Conservation (phyloP, 768 basidiomycete genomes). For the Amanita phalloides region DNA sequence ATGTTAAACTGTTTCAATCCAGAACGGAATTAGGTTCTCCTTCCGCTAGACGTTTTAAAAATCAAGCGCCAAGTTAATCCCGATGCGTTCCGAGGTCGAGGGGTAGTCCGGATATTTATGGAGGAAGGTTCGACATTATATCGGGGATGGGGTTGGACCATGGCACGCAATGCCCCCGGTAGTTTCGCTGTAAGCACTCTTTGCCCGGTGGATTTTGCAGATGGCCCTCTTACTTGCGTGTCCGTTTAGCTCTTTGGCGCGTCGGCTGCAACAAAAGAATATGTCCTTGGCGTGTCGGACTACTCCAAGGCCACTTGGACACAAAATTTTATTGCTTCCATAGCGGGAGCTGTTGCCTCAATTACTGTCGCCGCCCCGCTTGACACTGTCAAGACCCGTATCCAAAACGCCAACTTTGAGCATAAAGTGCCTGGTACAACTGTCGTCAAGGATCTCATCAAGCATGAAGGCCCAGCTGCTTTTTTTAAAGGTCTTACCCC, state of each 20-base stretch:
- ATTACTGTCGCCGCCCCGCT: conserved; percentile 95
- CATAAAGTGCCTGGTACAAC: conserved; percentile 68
- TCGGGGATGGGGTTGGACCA: conserved; percentile 98
- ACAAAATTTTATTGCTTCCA: conserved; percentile 94
- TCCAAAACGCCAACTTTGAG: conserved; percentile 98
- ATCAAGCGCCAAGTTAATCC: conserved; percentile 99
- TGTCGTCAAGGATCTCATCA: conserved; percentile 77
- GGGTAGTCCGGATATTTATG: conserved; percentile 76
- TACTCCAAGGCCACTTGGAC: conserved; percentile 94
- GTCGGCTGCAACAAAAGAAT: conserved; percentile 91
- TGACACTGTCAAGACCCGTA: conserved; percentile 93
- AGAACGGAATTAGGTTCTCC: conserved; percentile 49
- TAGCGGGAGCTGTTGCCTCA: conserved; percentile 89
- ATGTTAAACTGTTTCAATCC: not conserved
- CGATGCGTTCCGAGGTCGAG: conserved; percentile 93
- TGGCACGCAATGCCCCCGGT: conserved; percentile 95
- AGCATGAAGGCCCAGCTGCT: conserved; percentile 72
- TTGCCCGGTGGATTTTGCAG: not conserved
- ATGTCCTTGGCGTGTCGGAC: conserved; percentile 78
- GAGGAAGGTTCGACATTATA: conserved; percentile 92
- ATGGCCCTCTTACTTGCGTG: not conserved
- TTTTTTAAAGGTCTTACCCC: conserved; percentile 98
- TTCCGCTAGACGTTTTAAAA: conserved; percentile 94
- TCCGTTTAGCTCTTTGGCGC: conserved; percentile 84
- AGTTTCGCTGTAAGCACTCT: conserved; percentile 70